Base-by-base conservation (phyloP, 2,329 filamentous ascomycete genomes). In the Diaporthe ampelina region DNA sequence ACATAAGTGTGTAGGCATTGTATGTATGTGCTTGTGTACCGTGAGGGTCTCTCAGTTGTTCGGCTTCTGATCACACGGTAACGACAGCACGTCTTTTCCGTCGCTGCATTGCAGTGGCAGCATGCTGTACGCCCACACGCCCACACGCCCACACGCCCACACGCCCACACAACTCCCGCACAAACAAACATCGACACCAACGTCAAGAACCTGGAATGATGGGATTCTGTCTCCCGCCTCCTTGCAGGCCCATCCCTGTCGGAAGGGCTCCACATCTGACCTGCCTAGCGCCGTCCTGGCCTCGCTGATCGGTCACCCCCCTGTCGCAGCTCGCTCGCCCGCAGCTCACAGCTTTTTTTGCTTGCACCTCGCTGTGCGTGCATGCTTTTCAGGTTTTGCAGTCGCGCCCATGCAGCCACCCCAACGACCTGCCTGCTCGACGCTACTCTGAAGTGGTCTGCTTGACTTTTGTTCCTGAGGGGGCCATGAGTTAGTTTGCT, bases 171-270 rank as follows among this genome's bases (percentile, higher is more conserved):
- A 43, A 43, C 40, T 43, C 17, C 15, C 40, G 10, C 61, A 37
- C 43, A 37, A 37, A 54, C 45, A 68, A 52, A 40, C 63, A 40
- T 54, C 48, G 48, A 67, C 45, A 35, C 63, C 45, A 54, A 40
- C 63, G 48, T 68, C 63, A 54, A 68, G 63, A 68, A 68, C 63
- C 63, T 68, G 63, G 63, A 68, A 68, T 68, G 63, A 68, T 68
- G 63, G 48, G 35, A 72, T 72, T 63, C 45, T 35, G 57, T 72
- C 70, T 40, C 45, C 57, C 50, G 58, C 70, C 70, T 54, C 35
- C 37, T 24, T 63, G 57, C 57, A 72, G 70, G 70, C 57, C 37
- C 3, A 45, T 13, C 70, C 70, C n/a, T 72, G 70, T 56, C 70
- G 5, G 1, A 19, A 5, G 19, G 35, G 35, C 45, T 29, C 58